Percentiles rank a stretch among this genome's conserved stretches.
phyloP scores from a whole-genome alignment of 2,329 filamentous ascomycete species.

The Cercospora sp. region DNA sequence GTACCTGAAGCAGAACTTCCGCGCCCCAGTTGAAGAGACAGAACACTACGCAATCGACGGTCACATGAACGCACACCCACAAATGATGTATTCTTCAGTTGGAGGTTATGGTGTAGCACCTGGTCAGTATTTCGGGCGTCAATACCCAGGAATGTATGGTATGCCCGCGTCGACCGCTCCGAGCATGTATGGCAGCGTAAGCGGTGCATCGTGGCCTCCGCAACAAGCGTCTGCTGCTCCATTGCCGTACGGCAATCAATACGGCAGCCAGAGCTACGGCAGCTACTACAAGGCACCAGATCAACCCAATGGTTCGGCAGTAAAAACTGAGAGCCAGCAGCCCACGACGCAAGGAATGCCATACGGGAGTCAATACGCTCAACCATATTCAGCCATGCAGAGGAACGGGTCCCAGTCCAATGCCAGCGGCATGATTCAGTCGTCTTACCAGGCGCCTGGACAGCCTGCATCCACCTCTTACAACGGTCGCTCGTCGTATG shows the following conservation, averaged over 20 bases:
- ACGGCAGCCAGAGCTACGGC: constrained; percentile 31
- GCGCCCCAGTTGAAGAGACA: constrained; percentile 42
- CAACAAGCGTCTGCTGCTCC: constrained; percentile 31
- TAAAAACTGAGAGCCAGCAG: constrained; percentile 34
- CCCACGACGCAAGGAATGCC: constrained; percentile 28
- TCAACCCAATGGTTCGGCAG: constrained; percentile 27
- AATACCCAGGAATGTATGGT: constrained; percentile 37
- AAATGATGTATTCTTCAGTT: constrained; percentile 38
- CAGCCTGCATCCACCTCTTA: constrained; percentile 31
- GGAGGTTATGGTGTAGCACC: constrained; percentile 36
- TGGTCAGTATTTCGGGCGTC: constrained; percentile 36
- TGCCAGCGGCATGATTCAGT: constrained; percentile 31
- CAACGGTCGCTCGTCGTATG: constrained; percentile 32
- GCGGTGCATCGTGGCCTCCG: constrained; percentile 33
- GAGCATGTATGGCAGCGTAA: constrained; percentile 34
- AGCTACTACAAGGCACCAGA: constrained; percentile 34
- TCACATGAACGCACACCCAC: constrained; percentile 40
- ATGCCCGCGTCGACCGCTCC: constrained; percentile 30
- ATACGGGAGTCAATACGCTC: constrained; percentile 35
- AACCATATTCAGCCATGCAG: constrained; percentile 33
- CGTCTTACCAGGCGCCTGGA: constrained; percentile 33
- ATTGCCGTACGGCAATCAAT: constrained; percentile 33
- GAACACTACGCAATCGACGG: constrained; percentile 42
- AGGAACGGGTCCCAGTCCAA: constrained; percentile 32
- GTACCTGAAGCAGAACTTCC: constrained; percentile 44